Base-by-base conservation (phyloP, 202 grass and related monocot genomes). In the Sporobolus alterniflorus region DNA sequence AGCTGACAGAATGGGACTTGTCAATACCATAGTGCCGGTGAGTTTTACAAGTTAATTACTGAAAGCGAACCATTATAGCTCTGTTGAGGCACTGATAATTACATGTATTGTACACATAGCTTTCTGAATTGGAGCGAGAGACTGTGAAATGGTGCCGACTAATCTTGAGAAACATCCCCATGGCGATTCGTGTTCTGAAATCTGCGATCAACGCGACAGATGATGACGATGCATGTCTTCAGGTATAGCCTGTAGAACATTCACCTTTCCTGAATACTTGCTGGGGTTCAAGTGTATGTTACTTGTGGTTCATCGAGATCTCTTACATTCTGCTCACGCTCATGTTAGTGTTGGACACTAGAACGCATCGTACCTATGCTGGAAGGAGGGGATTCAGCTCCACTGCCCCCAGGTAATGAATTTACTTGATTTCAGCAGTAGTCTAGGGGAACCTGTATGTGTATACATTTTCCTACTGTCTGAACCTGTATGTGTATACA, bases 1-100 rank as follows among this genome's bases (percentile, higher is more conserved):
- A 91, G 92, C 96, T 40, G 87, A 98, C 36, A 98, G 71, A 87
- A 98, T 95, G 93, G 91, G 91, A 69, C 96, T 98, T 63, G 77
- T 98, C 54, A 98, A 98, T 78, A 80, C 72, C 17, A 91, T 95
- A 64, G 96, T 98, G 20, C 92, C 92, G 8, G 96, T 95, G 80
- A 95, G 92, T 80, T 52, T 51, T 77, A 48, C 31, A 59, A 83
- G 47, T 41, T 24, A 42, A 56, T 25, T 59, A 24, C 13, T 64
- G 11, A 88, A 75, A 69, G 9, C 1, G 57, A 76, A 15, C 48
- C 28, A 43, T 4, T 78, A 18, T 42, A 31, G 5, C 25, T 20
- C 12, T 80, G 20, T n/a, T 64, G 60, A 59, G 65, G 34, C 65
- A 30, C 29, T 86, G 63, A 67, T 18, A 3, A 57, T 21, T 73